Percentiles rank a stretch among this genome's conserved stretches.
Evolutionary conservation across 805 yeast genomes (phyloP).

Genomic region (Candida orba): DNA sequence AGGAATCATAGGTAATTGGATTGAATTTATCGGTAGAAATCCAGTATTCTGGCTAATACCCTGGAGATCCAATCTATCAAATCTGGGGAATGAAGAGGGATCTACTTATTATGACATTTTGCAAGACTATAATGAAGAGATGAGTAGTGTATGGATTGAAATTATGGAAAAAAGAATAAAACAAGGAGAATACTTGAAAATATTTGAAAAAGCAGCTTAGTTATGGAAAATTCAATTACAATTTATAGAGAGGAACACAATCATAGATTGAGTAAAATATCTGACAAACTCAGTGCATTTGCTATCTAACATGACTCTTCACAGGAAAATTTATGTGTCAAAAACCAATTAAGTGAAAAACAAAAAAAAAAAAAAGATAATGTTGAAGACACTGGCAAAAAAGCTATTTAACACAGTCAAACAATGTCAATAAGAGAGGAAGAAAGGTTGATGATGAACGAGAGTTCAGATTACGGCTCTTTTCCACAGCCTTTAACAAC

Average conservation of each 20-base stretch:
- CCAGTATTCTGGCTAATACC: slow-evolving; percentile 27
- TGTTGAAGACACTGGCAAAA: not conserved
- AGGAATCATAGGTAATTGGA: slow-evolving; percentile 20
- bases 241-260: not conserved
- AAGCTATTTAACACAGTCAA: not conserved
- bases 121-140: slow-evolving; percentile 23
- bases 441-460: not conserved
- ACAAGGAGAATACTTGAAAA: slow-evolving; percentile 20
- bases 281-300: too few species aligned
- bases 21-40: slow-evolving; percentile 24
- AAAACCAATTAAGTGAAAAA: too few species aligned
- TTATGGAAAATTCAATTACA: not conserved
- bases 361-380: not conserved
- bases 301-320: too few species aligned
- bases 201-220: not conserved
- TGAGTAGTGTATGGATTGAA: slow-evolving; percentile 21
- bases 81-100: slow-evolving; percentile 1
- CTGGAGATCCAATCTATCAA: slow-evolving; percentile 10
- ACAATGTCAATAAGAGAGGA: not conserved
- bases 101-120: slow-evolving; percentile 14
- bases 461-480: not conserved
- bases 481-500: not conserved
- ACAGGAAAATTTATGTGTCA: too few species aligned
- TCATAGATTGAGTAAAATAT: not conserved
- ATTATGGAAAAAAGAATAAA: slow-evolving; percentile 20